Evolutionary conservation across 495 filamentous ascomycete species (phyloP).

Genomic region (Penicillium verhagenii): DNA sequence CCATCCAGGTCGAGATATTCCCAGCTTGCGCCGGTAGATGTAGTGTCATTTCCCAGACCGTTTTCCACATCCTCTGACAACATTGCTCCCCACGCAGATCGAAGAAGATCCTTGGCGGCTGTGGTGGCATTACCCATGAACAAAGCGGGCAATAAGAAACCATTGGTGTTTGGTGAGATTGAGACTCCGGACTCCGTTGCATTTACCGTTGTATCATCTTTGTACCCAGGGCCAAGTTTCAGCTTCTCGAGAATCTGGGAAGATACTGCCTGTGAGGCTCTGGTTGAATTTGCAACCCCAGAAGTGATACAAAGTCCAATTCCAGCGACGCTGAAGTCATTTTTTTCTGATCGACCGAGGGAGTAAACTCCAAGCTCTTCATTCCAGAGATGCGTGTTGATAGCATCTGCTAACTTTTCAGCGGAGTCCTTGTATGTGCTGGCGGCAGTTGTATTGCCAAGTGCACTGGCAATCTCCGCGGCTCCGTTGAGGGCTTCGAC

Average conservation of each 20-base stretch:
- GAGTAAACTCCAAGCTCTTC: constrained; percentile 23
- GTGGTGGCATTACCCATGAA: constrained; percentile 25
- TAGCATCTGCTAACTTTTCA: constrained; percentile 8
- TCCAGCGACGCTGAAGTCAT: constrained; percentile 19
- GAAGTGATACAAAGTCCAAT: constrained; percentile 29
- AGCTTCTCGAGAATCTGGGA: neutral
- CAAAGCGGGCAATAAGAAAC: constrained; percentile 15
- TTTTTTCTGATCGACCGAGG: constrained; percentile 3
- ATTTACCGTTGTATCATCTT: constrained; percentile 4
- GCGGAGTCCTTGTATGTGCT: neutral
- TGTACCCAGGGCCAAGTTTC: constrained; percentile 13
- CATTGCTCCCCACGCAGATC: constrained; percentile 6
- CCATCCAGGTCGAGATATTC: constrained; percentile 35
- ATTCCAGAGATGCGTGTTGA: constrained; percentile 31
- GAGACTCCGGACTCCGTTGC: neutral
- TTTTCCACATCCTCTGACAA: constrained; percentile 15
- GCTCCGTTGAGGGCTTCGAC: constrained; percentile 15
- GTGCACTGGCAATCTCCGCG: constrained; percentile 4
- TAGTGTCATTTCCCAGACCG: constrained; percentile 25
- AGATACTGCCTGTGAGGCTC: constrained; percentile 9
- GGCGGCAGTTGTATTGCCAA: constrained; percentile 1
- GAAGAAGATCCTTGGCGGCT: constrained; percentile 6
- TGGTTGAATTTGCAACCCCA: constrained; percentile 21
- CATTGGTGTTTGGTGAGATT: constrained; percentile 18
- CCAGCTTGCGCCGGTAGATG: constrained; percentile 33